These are phyloP conservation scores for Skeletonema potamos DNA, from an alignment of 108 stramenopile species.

Conservation along the genomic window DNA sequence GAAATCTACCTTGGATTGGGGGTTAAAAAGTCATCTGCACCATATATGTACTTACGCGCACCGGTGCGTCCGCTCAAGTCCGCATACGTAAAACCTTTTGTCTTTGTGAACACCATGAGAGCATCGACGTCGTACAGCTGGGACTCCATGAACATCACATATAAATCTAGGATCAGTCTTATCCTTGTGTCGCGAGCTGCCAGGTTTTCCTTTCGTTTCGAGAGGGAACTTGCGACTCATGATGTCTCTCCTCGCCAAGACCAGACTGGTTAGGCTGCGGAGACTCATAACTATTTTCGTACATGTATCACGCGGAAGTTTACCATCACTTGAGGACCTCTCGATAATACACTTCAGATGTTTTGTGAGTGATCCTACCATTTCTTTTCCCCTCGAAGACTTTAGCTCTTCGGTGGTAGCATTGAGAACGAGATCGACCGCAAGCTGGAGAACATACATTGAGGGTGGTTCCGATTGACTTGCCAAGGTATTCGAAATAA, in stretches of 20 bases:
- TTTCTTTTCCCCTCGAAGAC: constrained; percentile 32
- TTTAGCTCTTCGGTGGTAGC: constrained; percentile 32
- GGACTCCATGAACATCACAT: constrained; percentile 68
- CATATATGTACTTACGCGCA: constrained; percentile 64
- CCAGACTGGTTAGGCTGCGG: constrained; percentile 29
- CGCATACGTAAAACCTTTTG: constrained; percentile 84
- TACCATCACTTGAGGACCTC: constrained; percentile 7
- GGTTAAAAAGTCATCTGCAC: not conserved
- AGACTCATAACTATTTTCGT: constrained; percentile 24
- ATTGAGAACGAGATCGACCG: constrained; percentile 29
- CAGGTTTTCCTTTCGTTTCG: constrained; percentile 11
- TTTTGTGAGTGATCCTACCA: constrained; percentile 18
- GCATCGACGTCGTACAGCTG: constrained; percentile 73
- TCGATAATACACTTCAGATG: constrained; percentile 15
- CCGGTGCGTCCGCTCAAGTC: constrained; percentile 61
- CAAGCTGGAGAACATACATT: constrained; percentile 23
- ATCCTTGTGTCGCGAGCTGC: constrained; percentile 25
- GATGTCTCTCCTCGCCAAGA: constrained; percentile 26
- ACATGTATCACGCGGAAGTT: not conserved
- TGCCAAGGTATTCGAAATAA: not conserved
- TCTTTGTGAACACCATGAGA: constrained; percentile 69
- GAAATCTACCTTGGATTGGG: not conserved
- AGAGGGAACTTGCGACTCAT: constrained; percentile 5
- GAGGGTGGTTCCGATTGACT: constrained; percentile 8
- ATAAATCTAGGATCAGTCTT: constrained; percentile 63